A percentile compares a stretch with the other conserved stretches of the same genome.
Evolutionary conservation across 2,329 filamentous ascomycete species (phyloP).

Genomic region (Phaeosphaeriaceae sp.): DNA sequence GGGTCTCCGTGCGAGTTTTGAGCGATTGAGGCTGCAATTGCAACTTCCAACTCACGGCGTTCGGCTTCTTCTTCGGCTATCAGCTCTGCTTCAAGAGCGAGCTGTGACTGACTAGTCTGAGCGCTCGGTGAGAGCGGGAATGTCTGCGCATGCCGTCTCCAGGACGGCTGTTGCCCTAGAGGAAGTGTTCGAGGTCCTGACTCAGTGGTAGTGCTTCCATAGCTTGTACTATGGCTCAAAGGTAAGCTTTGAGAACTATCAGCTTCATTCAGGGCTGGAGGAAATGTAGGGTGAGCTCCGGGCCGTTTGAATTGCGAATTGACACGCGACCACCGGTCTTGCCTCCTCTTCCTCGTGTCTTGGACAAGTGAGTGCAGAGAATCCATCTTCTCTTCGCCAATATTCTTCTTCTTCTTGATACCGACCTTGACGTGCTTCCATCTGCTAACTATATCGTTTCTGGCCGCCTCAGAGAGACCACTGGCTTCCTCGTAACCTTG

Average conservation of each 20-base stretch:
- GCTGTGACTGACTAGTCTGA: constrained; percentile 13
- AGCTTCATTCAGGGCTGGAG: constrained; percentile 17
- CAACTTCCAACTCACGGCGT: constrained; percentile 71
- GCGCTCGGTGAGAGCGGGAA: constrained; percentile 27
- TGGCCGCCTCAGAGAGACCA: constrained; percentile 62
- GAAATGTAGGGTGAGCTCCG: constrained; percentile 22
- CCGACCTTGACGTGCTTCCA: constrained; percentile 69
- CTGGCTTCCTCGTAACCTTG: constrained; percentile 74
- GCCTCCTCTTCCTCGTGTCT: constrained; percentile 40
- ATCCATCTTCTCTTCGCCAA: constrained; percentile 57
- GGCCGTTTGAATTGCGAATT: constrained; percentile 24
- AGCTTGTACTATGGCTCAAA: constrained; percentile 12
- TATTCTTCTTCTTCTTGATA: constrained; percentile 63
- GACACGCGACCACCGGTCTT: constrained; percentile 42
- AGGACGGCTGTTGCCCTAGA: constrained; percentile 17
- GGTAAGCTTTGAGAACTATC: constrained; percentile 23
- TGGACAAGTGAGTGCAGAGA: constrained; percentile 53
- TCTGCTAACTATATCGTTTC: constrained; percentile 66
- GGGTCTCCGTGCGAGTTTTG: constrained; percentile 73
- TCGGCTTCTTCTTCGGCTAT: constrained; percentile 47
- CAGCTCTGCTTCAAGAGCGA: constrained; percentile 28
- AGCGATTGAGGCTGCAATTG: constrained; percentile 68
- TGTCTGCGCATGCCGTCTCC: constrained; percentile 29
- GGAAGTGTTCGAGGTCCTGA: constrained; percentile 23
- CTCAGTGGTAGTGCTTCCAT: constrained; percentile 8